phyloP scores from a whole-genome alignment of 495 filamentous ascomycete genomes.

The Polyplosphaeria fusca region DNA sequence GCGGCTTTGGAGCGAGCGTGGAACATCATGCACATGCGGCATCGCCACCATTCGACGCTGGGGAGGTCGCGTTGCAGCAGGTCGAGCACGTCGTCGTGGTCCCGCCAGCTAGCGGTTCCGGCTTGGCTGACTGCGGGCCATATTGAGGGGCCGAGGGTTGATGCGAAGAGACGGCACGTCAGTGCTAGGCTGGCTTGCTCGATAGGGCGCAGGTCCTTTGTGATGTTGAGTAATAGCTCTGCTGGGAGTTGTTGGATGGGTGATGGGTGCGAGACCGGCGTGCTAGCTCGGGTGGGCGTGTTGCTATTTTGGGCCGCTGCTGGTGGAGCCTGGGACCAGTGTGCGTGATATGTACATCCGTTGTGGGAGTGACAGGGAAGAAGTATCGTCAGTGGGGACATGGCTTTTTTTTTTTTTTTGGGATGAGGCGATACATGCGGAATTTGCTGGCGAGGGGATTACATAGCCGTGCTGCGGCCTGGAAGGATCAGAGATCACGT shows the following conservation, averaged over 20 bases:
- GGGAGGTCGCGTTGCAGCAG: conserved; percentile 10
- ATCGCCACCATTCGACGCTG: conserved; percentile 19
- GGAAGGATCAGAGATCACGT: no score
- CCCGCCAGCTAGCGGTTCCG: conserved; percentile 8
- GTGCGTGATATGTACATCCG: conserved; percentile 14
- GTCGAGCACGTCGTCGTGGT: conserved; percentile 15
- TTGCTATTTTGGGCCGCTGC: not conserved
- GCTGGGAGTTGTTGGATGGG: conserved; percentile 14
- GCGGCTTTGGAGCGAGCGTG: conserved; percentile 4
- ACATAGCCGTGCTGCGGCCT: no score
- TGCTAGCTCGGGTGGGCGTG: not conserved
- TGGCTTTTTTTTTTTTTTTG: no score
- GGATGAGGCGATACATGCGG: no score
- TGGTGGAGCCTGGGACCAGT: not conserved
- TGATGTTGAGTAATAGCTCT: conserved; percentile 11
- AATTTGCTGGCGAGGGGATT: no score
- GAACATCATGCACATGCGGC: conserved; percentile 6
- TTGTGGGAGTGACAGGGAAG: conserved; percentile 9
- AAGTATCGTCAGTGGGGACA: not conserved
- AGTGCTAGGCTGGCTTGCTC: conserved; percentile 14
- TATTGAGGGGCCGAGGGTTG: not conserved
- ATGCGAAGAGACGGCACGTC: conserved; percentile 10
- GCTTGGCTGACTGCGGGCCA: conserved; percentile 6
- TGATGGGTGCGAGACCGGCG: not conserved
- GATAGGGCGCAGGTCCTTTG: not conserved